Evolutionary conservation across 495 filamentous ascomycete species (phyloP), one percentile per base, ranked within the genome.

Genomic region (Xylaria sp.): DNA sequence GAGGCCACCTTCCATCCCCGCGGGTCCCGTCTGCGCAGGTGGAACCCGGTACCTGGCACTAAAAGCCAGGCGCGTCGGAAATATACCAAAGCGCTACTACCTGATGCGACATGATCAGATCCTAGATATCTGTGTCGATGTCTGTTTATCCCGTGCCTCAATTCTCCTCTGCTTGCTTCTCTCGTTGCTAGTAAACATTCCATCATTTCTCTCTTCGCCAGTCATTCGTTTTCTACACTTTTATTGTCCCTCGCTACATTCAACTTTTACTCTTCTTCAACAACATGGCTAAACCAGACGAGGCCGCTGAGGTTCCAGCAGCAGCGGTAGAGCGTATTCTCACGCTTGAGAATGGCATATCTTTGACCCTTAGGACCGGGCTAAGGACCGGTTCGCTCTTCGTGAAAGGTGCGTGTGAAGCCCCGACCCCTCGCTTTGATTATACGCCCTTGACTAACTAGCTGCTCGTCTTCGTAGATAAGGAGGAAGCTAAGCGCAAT

Each of bases 361-460:
- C 67, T 59, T 70, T 79, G 7, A 55, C 65, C 37, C 26, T 79
- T 4, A 41, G 43, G 7, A 15, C 24, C 8, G 71, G 73, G 41
- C 26, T 79, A 1, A 33, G 29, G 15, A 15, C 15, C 21, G 71
- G 73, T 53, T 35, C 62, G 8, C 59, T 79, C 24, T n/a, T 77
- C 15, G 68, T 77, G 8, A 75, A 71, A 67, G 75, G 77, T 77
- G 41, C 7, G 53, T 71, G 12, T 41, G 26, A 37, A 63, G 57
- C 53, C 6, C 26, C 3, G 7, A 53, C 17, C 2, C 31, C 43
- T n/a, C 15, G 8, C 8, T 21, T 55, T 24, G 21, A 14, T 15
- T 19, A 26, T 53, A 50, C 14, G 19, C 14, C 29, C 24, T 9
- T 55, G 70, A 40, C 66, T 75, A 46, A 78, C 44, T 75, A 46